Base-by-base conservation (phyloP, 2,329 filamentous ascomycete genomes). In the Fusarium nematophilum region DNA sequence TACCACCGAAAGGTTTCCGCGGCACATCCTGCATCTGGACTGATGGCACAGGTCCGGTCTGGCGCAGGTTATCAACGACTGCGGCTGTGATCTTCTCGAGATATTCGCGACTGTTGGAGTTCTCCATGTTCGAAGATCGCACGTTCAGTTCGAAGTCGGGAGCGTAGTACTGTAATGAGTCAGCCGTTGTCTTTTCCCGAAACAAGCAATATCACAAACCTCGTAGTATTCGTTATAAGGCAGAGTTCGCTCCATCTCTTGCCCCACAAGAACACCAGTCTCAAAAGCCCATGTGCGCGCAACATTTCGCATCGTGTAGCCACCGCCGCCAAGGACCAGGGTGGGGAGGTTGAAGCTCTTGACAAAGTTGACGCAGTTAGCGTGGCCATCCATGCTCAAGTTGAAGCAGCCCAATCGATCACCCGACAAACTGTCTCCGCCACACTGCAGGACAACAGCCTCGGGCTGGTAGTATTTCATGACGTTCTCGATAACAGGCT, bases 201-300 rank as follows among this genome's bases (percentile, higher is more conserved):
- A 9, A 10, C 11, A 4, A 18, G n/a, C 9, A 5, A 9, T 2
- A 76, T 70, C 75, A 69, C 81, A 73, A 76, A 88, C 86, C 73
- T 89, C 86, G 73, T 98, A 98, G 76, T 98, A 98, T 79, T 98
- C 94, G 62, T 97, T 98, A 76, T 93, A 98, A 1, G 94, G 94
- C 33, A 98, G 82, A n/a, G 91, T 88, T 5, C 90, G 84, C 9
- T 87, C 84, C 84, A 98, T 91, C 25, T 91, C 84, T 57, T 93
- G 87, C 23, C 91, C 91, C 15, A 97, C 91, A 8, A 98, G 83
- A 54, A 93, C 85, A 64, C 94, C 94, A 2, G 95, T 99, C 78
- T 99, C 95, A 73, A 94, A 96, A 6, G 93, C 93, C 95, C 95
- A 99, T 5, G 94, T 95, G 43, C 95, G 90, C 14, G 95, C 94